Percentiles rank a stretch among this genome's conserved stretches.
phyloP scores from a whole-genome alignment of 371 early-diverging fungal species.

The Mucor saturninus region DNA sequence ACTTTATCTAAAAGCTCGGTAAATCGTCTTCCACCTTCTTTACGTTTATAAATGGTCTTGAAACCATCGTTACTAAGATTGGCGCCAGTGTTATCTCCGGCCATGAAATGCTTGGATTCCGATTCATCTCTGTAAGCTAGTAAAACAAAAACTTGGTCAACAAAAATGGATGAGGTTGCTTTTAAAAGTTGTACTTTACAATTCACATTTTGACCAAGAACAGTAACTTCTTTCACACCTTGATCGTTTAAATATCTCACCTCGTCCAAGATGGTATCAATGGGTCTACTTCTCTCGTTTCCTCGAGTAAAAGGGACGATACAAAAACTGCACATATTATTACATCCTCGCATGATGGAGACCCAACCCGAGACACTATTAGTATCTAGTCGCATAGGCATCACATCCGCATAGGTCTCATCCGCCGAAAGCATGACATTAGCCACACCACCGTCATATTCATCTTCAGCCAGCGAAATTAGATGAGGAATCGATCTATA shows the following conservation, averaged over 20 bases:
- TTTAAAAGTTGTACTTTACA: slow-evolving; percentile 32
- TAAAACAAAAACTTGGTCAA: too few relatives aligned
- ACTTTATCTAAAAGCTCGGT: slow-evolving; percentile 77
- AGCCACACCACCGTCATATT: slow-evolving; percentile 70
- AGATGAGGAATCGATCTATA: slow-evolving; percentile 79
- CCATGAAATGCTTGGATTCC: slow-evolving; percentile 52
- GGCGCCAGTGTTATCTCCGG: slow-evolving; percentile 37
- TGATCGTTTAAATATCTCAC: slow-evolving; percentile 67
- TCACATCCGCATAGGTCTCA: slow-evolving; percentile 84
- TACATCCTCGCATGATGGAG: slow-evolving; percentile 83
- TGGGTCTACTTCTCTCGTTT: slow-evolving; percentile 76
- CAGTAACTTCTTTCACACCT: slow-evolving; percentile 77
- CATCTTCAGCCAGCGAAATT: slow-evolving; percentile 66
- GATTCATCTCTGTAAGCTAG: slow-evolving; percentile 72
- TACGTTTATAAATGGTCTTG: slow-evolving; percentile 77
- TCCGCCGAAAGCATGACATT: slow-evolving; percentile 86
- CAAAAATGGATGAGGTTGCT: too few relatives aligned
- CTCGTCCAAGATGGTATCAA: slow-evolving; percentile 74
- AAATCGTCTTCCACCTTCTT: slow-evolving; percentile 77
- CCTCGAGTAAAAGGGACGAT: slow-evolving; percentile 79
- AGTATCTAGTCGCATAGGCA: slow-evolving; percentile 72
- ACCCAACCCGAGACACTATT: slow-evolving; percentile 68
- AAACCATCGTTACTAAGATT: slow-evolving; percentile 70
- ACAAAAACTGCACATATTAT: slow-evolving; percentile 86
- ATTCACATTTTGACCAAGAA: slow-evolving; percentile 86